These are phyloP conservation scores for Komagataella ulmi DNA, from an alignment of 805 yeast genomes.

Conservation along the genomic window DNA sequence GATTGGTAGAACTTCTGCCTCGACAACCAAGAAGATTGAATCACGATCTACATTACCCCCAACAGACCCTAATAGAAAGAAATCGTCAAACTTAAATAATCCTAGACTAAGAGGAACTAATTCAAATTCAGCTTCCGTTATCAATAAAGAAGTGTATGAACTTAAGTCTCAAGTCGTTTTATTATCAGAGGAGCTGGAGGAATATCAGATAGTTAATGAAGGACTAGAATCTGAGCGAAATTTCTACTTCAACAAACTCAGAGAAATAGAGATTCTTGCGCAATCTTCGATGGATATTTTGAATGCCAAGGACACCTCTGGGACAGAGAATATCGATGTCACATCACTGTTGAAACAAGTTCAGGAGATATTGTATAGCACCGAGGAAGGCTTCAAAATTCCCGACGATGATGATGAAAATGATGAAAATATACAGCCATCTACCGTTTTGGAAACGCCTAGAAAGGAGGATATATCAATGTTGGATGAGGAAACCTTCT, in stretches of 20 bases:
- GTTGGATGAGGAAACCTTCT: conserved; percentile 7
- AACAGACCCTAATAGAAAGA: conserved; percentile 4
- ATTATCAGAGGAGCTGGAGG: conserved; percentile 38
- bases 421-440: conserved; percentile 5
- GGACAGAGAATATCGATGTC: conserved; percentile 11
- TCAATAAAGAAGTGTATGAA: conserved; percentile 31
- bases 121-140: background rate
- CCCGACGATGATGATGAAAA: conserved; percentile 24
- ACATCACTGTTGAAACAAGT: conserved; percentile 42
- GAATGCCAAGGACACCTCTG: conserved; percentile 25
- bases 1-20: conserved; percentile 7
- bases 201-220: conserved; percentile 45
- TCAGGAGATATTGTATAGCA: conserved; percentile 64
- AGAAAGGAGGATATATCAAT: conserved; percentile 3
- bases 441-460: conserved; percentile 2
- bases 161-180: conserved; percentile 25
- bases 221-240: conserved; percentile 73
- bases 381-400: conserved; percentile 73
- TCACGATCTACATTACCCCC: conserved; percentile 2
- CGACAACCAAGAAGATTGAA: conserved; percentile 2
- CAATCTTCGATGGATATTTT: conserved; percentile 40
- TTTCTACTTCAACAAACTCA: conserved; percentile 78
- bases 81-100: background rate
- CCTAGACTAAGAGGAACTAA: background rate
- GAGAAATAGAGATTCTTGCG: conserved; percentile 76